Evolutionary conservation across 176 grass and related monocot species (phyloP), one percentile per base, ranked within the genome.

Genomic region (Chrysopogon serrulatus): DNA sequence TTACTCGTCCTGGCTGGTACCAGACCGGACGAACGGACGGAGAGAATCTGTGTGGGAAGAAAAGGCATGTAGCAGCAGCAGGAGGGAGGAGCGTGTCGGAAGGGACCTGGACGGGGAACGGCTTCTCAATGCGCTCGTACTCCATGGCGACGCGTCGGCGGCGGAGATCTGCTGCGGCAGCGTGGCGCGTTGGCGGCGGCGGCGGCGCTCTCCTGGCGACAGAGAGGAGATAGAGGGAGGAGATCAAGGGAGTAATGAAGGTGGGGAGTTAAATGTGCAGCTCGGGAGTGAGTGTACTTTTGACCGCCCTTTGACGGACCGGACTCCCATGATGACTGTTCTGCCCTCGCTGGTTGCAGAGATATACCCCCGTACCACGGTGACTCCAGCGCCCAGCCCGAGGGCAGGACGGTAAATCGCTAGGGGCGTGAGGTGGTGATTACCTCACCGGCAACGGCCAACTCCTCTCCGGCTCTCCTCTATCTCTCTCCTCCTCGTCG

Each of bases 101-200:
- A 23, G 1, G 18, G 78, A 82, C 93, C 93, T 94, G 93, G 17
- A 83, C 68, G 76, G 92, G 64, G 73, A 91, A 88, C 19, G 92
- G 95, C 77, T 97, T 94, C 90, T 94, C 86, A 85, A 97, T 94
- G 78, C 95, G 92, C 89, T 97, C 95, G 78, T 97, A 97, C 24
- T 97, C 95, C 95, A 97, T 94, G 84, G 84, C 74, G 51, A 23
- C 67, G 37, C 12, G 78, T 5, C 1, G 28, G 79, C 5, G 11
- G 68, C 24, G 24, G 24, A 24, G 84, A 80, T 90, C 85, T 69
- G 71, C 61, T 68, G 11, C 76, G 16, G 35, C 35, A 44, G 69
- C 31, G 78, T 15, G 42, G 28, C 24, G 5, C 33, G 49, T 6
- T n/a, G 57, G 54, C 23, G 24, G 76, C 12, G 76, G 75, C 47